phyloP scores from a whole-genome alignment of 371 early-diverging fungal genomes.

The Circinella minor region DNA sequence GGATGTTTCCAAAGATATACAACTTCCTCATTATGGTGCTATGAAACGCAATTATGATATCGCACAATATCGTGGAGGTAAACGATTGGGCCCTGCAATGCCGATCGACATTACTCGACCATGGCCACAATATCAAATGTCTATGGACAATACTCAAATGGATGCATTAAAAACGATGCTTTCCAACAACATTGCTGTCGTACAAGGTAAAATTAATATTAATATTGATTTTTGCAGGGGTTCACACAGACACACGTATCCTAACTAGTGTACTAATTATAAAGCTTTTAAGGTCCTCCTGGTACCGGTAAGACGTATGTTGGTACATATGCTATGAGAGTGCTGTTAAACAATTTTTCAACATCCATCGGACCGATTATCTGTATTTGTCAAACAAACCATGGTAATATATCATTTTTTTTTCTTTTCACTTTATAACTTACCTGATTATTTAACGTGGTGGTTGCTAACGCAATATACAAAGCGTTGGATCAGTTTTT shows the following conservation, averaged over 20 bases:
- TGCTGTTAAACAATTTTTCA: slow-evolving; percentile 55
- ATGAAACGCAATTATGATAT: slow-evolving; percentile 40
- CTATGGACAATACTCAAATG: slow-evolving; percentile 53
- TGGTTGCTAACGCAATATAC: neutral
- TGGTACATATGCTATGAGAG: slow-evolving; percentile 63
- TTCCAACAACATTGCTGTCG: slow-evolving; percentile 54
- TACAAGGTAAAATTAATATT: slow-evolving; percentile 46
- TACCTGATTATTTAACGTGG: neutral
- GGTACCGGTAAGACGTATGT: slow-evolving; percentile 78
- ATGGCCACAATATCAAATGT: slow-evolving; percentile 40
- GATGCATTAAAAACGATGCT: slow-evolving; percentile 61
- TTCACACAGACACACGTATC: no score
- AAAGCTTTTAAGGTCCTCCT: slow-evolving; percentile 58
- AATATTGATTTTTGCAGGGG: neutral
- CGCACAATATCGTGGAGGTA: slow-evolving; percentile 16
- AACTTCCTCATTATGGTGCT: slow-evolving; percentile 42
- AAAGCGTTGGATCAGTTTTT: slow-evolving; percentile 75
- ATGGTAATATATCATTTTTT: slow-evolving; percentile 40
- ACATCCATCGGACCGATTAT: slow-evolving; percentile 57
- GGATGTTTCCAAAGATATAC: slow-evolving; percentile 36
- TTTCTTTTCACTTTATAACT: neutral
- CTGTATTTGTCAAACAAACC: slow-evolving; percentile 74
- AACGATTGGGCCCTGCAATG: slow-evolving; percentile 12
- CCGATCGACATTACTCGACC: slow-evolving; percentile 31
- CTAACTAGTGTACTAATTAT: neutral